These are phyloP conservation scores for Phaseolus lunatus DNA, from an alignment of 306 rosid genomes.

Conservation along the genomic window DNA sequence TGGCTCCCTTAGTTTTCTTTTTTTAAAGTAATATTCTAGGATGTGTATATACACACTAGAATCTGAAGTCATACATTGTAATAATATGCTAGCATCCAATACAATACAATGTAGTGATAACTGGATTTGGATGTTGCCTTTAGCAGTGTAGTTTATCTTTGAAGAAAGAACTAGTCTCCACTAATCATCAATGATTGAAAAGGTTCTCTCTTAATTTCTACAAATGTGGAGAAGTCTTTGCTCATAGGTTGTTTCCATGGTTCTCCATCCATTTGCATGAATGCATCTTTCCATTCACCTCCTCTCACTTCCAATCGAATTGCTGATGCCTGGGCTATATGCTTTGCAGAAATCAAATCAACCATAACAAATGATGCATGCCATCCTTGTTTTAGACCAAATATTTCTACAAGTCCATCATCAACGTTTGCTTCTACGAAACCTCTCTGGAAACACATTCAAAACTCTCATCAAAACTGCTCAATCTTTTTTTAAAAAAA, in stretches of 20 bases:
- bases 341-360: slow-evolving; percentile 90
- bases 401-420: slow-evolving; percentile 96
- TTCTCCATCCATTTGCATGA: slow-evolving; percentile 97
- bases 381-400: slow-evolving; percentile 99
- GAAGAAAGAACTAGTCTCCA: slow-evolving; percentile 60
- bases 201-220: slow-evolving; percentile 87
- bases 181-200: slow-evolving; percentile 71
- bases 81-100: no score
- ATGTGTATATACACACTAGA: no score
- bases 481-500: no score
- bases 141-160: not conserved
- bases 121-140: no score
- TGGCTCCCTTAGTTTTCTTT: no score
- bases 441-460: slow-evolving; percentile 63
- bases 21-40: no score
- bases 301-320: slow-evolving; percentile 90
- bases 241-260: slow-evolving; percentile 95
- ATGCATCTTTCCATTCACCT: slow-evolving; percentile 89
- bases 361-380: slow-evolving; percentile 99
- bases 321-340: slow-evolving; percentile 96
- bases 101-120: no score
- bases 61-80: no score
- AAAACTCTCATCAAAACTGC: no score
- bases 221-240: slow-evolving; percentile 69
- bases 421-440: slow-evolving; percentile 94